Evolutionary conservation across 257 asterid genomes (phyloP), one percentile per base, ranked within the genome.

Genomic region (Mentha longifolia): DNA sequence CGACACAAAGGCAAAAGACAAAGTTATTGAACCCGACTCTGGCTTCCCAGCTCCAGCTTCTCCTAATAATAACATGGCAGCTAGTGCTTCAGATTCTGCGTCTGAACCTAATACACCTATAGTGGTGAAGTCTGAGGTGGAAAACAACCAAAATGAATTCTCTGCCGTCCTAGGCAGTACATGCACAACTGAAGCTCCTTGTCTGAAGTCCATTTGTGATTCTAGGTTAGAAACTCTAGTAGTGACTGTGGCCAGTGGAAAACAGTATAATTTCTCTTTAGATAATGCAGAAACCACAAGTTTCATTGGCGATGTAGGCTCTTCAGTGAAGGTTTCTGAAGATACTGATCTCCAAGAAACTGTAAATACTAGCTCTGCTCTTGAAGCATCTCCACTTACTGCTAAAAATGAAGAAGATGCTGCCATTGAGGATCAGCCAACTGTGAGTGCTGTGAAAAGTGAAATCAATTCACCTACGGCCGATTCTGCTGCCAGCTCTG

Each of bases 11-110:
- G 67, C 19, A 5, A 19, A 35, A 37, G 67, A 74, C 43, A 61
- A 74, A 71, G 74, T 69, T 62, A 81, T 71, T 59, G 66, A 62
- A 12, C 17, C 31, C 8, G 79, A 68, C 46, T 73, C 82, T 20
- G 67, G 35, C 66, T 67, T 35, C 41, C 50, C 66, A 41, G 37
- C 72, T n/a, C 47, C 73, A 63, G 64, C 43, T 30, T 70, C 66
- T 63, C 67, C 47, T 28, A 33, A 39, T 59, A 69, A 71, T 74
- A 41, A 13, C 35, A 41, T 63, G 68, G 76, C 65, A 42, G 73
- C 70, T 58, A 56, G 45, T 47, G 39, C 77, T 47, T 67, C 78
- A 8, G 71, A 71, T 66, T 63, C 76, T 45, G 30, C 55, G 66
- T 61, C 55, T 61, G 73, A 74, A 67, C 52, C 77, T 52, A 75